phyloP scores from a whole-genome alignment of 768 basidiomycete species.

The Trametopsis cervina region DNA sequence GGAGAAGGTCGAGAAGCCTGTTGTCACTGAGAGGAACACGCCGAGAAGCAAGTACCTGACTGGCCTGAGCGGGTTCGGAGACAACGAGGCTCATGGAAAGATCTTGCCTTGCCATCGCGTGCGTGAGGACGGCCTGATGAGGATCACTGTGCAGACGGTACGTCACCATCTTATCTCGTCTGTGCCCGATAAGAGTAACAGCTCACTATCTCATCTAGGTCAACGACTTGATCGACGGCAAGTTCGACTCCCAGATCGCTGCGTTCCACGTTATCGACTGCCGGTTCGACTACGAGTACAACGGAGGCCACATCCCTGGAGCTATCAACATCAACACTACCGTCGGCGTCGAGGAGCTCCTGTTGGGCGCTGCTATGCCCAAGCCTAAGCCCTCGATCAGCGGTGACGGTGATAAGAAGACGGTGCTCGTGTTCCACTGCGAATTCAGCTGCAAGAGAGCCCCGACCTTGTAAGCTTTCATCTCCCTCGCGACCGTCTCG shows the following conservation, averaged over 20 bases:
- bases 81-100: conserved; percentile 90
- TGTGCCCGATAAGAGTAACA: too few relatives aligned
- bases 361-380: conserved; percentile 50
- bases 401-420: conserved; percentile 69
- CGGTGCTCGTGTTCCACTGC: conserved; percentile 92
- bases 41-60: conserved; percentile 28
- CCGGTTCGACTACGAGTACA: conserved; percentile 95
- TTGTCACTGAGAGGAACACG: conserved; percentile 19
- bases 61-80: conserved; percentile 78
- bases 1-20: conserved; percentile 13
- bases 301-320: conserved; percentile 87
- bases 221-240: conserved; percentile 70
- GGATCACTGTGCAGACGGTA: conserved; percentile 78
- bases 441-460: conserved; percentile 95
- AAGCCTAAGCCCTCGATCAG: conserved; percentile 67
- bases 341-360: conserved; percentile 67
- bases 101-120: conserved; percentile 91
- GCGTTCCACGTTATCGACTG: conserved; percentile 88
- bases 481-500: too few relatives aligned
- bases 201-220: conserved; percentile 62
- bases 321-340: conserved; percentile 90
- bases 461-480: conserved; percentile 79
- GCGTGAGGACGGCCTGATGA: conserved; percentile 91
- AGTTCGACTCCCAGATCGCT: conserved; percentile 55
- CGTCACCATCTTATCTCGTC: conserved; percentile 20